Evolutionary conservation across 2,329 filamentous ascomycete genomes (phyloP).

Genomic region (Calycina herbarum): DNA sequence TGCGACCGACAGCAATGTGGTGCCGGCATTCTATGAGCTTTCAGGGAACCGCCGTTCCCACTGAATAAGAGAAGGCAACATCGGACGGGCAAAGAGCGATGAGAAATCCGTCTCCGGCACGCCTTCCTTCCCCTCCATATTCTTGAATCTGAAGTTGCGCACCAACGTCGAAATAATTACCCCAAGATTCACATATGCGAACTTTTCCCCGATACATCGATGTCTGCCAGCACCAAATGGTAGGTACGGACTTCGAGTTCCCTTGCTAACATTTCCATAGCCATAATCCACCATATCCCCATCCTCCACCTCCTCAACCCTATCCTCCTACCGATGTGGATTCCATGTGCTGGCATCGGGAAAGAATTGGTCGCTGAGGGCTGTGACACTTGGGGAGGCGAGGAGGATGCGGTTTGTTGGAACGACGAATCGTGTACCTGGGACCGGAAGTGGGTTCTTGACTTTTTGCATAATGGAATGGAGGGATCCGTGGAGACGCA

Average conservation of each 20-base stretch:
- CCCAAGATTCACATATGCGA: conserved; percentile 86
- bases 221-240: conserved; percentile 91
- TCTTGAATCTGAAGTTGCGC: conserved; percentile 63
- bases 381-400: conserved; percentile 77
- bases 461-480: conserved; percentile 91
- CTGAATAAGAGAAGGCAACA: conserved; percentile 67
- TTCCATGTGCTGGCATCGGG: conserved; percentile 80
- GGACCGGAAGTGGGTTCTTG: conserved; percentile 79
- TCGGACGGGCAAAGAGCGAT: conserved; percentile 69
- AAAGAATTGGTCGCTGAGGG: conserved; percentile 70
- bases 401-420: conserved; percentile 78
- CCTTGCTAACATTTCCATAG: conserved; percentile 78
- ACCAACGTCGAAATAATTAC: conserved; percentile 76
- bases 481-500: conserved; percentile 84
- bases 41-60: conserved; percentile 62
- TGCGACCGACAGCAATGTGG: too few species aligned
- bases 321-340: conserved; percentile 77
- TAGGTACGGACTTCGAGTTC: conserved; percentile 81
- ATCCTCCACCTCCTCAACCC: conserved; percentile 2
- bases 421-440: conserved; percentile 77
- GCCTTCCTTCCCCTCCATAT: conserved; percentile 61
- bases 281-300: too few species aligned
- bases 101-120: conserved; percentile 67
- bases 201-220: conserved; percentile 92
- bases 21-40: not conserved